Base-by-base conservation (phyloP, 176 grass and related monocot species). In the Carex parvula region DNA sequence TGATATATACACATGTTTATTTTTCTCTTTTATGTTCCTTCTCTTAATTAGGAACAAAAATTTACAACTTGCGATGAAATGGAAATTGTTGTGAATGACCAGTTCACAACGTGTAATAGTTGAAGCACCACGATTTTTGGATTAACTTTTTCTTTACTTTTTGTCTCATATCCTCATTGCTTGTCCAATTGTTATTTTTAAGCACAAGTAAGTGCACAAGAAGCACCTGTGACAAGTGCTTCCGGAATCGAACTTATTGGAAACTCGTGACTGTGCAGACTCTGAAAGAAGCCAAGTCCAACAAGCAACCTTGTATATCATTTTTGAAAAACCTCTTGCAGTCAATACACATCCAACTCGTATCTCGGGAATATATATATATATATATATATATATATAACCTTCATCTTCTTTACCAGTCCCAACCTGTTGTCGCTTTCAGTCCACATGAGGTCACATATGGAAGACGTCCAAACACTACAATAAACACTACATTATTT, bases 21-120 rank as follows among this genome's bases (percentile, higher is more conserved):
- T 77, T 13, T 77, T 32, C 9, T 52, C 8, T 80, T 30, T 18
- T 80, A 3, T 80, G 14, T 81, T 81, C 24, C 20, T 63, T 21
- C 3, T 64, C 46, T 81, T 62, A 22, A 63, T 81, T 81, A 64
- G 30, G 20, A 64, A 41, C 26, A 48, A 42, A 20, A 24, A 16
- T 24, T 78, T 35, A 39, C 2, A 60, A 60, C 33, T 4, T 30
- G 55, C 13, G 68, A 67, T 1, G 60, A 15, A 16, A 35, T 35
- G 10, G 13, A 66, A 83, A 30, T 68, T 61, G 61, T 83, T 83
- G 80, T 83, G 80, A 83, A 83, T 83, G 80, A 82, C 6, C 8
- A 3, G 80, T 68, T 83, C 62, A 55, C 80, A 66, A 83, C 80
- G 80, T 65, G 80, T 67, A 67, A 68, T 18, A 68, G 60, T 44